Evolutionary conservation across 352 stramenopile genomes (phyloP).

Genomic region (Phytophthora fragariae): DNA sequence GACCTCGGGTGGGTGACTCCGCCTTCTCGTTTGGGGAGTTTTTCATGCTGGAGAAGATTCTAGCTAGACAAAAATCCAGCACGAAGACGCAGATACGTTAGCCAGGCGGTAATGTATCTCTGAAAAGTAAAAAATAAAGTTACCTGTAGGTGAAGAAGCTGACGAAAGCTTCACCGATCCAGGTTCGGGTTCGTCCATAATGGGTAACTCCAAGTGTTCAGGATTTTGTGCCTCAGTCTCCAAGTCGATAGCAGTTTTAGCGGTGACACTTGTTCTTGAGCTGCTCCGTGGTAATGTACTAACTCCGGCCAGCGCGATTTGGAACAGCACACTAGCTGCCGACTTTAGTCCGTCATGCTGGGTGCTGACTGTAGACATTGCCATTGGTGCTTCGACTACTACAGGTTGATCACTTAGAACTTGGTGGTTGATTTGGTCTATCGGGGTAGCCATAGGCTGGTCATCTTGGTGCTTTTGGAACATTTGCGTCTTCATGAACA

Average conservation of each 20-base stretch:
- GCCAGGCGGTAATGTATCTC: neutral
- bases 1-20: conserved; percentile 4
- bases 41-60: conserved; percentile 24
- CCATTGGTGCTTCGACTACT: neutral
- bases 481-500: conserved; percentile 58
- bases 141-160: conserved; percentile 24
- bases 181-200: conserved; percentile 17
- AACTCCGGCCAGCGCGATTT: conserved; percentile 49
- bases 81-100: conserved; percentile 18
- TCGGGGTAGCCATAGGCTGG: conserved; percentile 10
- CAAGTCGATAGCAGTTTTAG: neutral
- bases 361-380: conserved; percentile 2
- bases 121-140: neutral
- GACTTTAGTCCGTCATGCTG: conserved; percentile 37
- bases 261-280: neutral
- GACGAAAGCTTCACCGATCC: conserved; percentile 13
- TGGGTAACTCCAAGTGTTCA: conserved; percentile 2
- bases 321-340: conserved; percentile 42
- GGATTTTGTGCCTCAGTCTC: conserved; percentile 1
- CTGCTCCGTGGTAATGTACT: conserved; percentile 16
- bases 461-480: conserved; percentile 66
- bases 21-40: conserved; percentile 17
- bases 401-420: neutral
- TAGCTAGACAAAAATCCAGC: conserved; percentile 28
- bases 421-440: conserved; percentile 19